Base-by-base conservation (phyloP, 176 grass and related monocot species). In the Sorghum bicolor region DNA sequence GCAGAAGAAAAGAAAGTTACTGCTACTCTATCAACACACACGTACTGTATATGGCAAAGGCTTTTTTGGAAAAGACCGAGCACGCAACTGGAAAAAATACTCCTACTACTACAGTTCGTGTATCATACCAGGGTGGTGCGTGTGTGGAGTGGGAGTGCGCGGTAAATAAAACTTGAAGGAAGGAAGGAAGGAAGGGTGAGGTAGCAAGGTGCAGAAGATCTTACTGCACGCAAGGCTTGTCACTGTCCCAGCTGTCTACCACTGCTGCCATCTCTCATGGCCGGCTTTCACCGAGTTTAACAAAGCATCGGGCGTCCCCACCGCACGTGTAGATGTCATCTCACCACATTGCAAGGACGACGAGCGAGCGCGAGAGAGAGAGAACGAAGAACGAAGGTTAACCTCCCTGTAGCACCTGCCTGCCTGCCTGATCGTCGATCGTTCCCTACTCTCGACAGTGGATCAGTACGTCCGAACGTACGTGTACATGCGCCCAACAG, bases 291-390 rank as follows among this genome's bases (percentile, higher is more conserved):
- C 89, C 37, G 87, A 80, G 84, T 90, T 86, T 88, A 88, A 86
- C 85, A 86, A 88, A 84, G 87, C 81, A 81, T 87, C 78, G 64
- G 53, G 17, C 65, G 87, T 70, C 85, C 78, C 79, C 84, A 83
- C 88, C 93, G 84, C 93, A 95, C 93, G 93, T 90, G 93, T 95
- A 83, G 78, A 71, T 85, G 90, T 92, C 90, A 92, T 90, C 82
- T 90, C 85, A 90, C 75, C 85, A 88, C 87, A 90, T 62, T 24
- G 79, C 72, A 38, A 77, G 86, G 86, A 88, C 80, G n/a, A 3
- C 8, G 17, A 37, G 45, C 48, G 75, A 34, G 36, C 45, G 13
- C 11, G 25, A 29, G 1, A 36, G 64, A 36, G 66, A 69, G 32
- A n/a, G 36, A 41, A n/a, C n/a, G n/a, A n/a, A n/a, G n/a, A n/a